phyloP scores from a whole-genome alignment of 805 yeast species.

The Metschnikowia cubensis region DNA sequence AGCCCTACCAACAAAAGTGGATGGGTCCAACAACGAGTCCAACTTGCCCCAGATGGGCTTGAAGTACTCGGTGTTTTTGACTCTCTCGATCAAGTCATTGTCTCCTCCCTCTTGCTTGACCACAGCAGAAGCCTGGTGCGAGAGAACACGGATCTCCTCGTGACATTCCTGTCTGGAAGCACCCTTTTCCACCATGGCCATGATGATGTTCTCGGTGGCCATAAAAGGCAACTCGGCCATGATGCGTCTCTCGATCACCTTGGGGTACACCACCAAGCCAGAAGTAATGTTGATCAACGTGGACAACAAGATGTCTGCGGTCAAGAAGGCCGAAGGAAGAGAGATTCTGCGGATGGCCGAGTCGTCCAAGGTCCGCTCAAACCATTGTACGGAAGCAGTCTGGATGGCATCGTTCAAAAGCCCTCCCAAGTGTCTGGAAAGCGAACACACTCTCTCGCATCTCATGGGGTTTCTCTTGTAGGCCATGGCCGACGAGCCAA shows the following conservation, averaged over 20 bases:
- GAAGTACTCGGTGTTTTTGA: constrained; percentile 73
- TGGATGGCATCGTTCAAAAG: constrained; percentile 89
- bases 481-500: constrained; percentile 98
- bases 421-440: constrained; percentile 92
- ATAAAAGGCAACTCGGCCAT: constrained; percentile 93
- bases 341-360: constrained; percentile 97
- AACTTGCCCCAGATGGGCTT: constrained; percentile 84
- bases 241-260: constrained; percentile 96
- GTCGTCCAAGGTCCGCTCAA: constrained; percentile 97
- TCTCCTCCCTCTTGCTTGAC: constrained; percentile 99
- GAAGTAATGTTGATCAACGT: constrained; percentile 89
- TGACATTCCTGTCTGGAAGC: constrained; percentile 98
- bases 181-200: constrained; percentile 99
- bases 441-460: constrained; percentile 97
- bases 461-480: constrained; percentile 99
- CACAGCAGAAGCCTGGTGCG: constrained; percentile 96
- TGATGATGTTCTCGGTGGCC: constrained; percentile 98
- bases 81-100: constrained; percentile 89
- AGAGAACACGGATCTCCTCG: constrained; percentile 92
- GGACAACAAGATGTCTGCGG: constrained; percentile 88
- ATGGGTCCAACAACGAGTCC: constrained; percentile 79
- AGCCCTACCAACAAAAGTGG: constrained; percentile 96
- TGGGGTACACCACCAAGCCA: constrained; percentile 96
- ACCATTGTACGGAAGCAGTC: constrained; percentile 98
- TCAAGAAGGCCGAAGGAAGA: constrained; percentile 91